Evolutionary conservation across 2,329 filamentous ascomycete species (phyloP).

Genomic region (Biscogniauxia sp.): DNA sequence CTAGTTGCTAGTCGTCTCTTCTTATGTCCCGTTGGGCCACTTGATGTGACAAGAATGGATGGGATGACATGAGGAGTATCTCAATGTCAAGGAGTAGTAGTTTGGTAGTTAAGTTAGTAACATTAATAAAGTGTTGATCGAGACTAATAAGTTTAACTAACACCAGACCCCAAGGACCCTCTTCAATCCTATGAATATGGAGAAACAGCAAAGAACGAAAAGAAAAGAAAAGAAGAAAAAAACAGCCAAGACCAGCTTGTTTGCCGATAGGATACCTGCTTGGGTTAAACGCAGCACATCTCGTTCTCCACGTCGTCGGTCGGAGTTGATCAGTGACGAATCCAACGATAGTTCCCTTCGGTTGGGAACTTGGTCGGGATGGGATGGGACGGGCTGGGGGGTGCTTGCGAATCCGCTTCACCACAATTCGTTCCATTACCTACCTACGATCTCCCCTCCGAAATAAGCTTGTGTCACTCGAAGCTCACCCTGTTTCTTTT

Average conservation of each 20-base stretch:
- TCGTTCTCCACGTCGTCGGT: constrained; percentile 8
- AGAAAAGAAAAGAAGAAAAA: background rate
- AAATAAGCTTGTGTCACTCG: constrained; percentile 6
- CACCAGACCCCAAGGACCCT: no score
- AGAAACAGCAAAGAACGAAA: background rate
- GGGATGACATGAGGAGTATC: background rate
- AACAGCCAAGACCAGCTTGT: constrained; percentile 4
- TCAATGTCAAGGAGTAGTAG: no score
- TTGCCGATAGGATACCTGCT: background rate
- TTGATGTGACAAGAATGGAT: background rate
- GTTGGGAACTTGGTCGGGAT: constrained; percentile 10
- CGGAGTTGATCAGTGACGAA: constrained; percentile 14
- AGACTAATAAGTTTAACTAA: background rate
- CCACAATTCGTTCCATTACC: background rate
- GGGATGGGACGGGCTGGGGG: constrained; percentile 6
- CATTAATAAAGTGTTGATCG: no score
- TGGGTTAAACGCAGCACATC: background rate
- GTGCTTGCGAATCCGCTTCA: constrained; percentile 10
- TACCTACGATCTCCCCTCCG: background rate
- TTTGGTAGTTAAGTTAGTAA: no score
- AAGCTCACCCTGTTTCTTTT: background rate
- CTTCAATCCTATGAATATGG: background rate
- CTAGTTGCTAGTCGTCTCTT: background rate
- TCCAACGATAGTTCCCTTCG: constrained; percentile 14
- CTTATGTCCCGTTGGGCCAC: background rate